phyloP scores from a whole-genome alignment of 2,329 filamentous ascomycete genomes.

The Myriosclerotinia curreyana region DNA sequence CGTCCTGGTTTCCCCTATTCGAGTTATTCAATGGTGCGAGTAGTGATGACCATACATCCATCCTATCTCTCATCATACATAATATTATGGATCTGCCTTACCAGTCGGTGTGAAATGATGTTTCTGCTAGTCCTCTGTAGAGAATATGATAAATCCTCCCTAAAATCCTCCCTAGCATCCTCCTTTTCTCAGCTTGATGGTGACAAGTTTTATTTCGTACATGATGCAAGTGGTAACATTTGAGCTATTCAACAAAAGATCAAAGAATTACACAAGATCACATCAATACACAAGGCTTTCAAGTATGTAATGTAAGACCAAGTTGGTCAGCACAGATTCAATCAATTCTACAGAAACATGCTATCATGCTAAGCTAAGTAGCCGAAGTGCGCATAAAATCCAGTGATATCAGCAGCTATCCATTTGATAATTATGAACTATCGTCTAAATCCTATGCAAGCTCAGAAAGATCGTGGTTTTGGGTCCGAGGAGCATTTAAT shows the following conservation, averaged over 20 bases:
- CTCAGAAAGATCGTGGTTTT: conserved; percentile 39
- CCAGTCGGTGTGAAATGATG: not conserved
- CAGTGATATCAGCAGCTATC: conserved; percentile 20
- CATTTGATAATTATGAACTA: conserved; percentile 5
- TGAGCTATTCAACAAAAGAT: not conserved
- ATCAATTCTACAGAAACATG: not conserved
- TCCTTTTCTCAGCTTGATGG: not conserved
- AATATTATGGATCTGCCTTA: not conserved
- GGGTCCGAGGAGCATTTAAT: conserved; percentile 39
- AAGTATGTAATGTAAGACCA: conserved; percentile 1
- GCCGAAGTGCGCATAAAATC: conserved; percentile 19
- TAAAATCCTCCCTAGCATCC: not conserved
- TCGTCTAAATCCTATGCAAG: conserved; percentile 22
- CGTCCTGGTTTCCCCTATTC: not conserved
- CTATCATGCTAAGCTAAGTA: conserved; percentile 4
- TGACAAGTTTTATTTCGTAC: not conserved
- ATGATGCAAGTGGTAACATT: not conserved
- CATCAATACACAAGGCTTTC: not conserved
- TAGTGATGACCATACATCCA: not conserved
- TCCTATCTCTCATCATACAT: not conserved
- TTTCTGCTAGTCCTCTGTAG: not conserved
- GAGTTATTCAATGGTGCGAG: not conserved
- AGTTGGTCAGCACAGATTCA: not conserved
- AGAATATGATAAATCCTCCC: not conserved
- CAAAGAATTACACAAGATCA: not conserved